phyloP scores from a whole-genome alignment of 2,329 filamentous ascomycete genomes.

The Talaromyces albobiverticillius region DNA sequence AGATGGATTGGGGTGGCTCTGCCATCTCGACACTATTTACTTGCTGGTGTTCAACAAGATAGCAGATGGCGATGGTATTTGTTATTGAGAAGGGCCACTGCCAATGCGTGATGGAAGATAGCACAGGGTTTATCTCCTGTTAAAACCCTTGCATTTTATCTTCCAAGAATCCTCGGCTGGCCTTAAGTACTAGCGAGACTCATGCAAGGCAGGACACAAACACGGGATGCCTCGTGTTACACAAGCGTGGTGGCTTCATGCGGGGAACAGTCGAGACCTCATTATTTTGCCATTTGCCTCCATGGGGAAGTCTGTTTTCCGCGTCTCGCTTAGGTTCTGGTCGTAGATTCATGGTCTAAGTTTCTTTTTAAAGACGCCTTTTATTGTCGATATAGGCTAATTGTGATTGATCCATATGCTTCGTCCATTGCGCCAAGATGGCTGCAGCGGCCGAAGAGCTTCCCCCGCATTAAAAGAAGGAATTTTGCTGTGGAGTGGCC shows the following conservation, averaged over 20 bases:
- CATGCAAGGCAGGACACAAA: background rate
- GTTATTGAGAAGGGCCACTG: background rate
- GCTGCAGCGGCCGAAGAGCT: too few species aligned
- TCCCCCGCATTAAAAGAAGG: background rate
- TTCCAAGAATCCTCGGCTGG: background rate
- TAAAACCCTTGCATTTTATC: background rate
- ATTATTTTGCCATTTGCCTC: background rate
- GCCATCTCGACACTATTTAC: background rate
- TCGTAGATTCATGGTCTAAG: too few species aligned
- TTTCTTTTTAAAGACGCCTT: too few species aligned
- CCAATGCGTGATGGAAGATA: background rate
- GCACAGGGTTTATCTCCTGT: too few species aligned
- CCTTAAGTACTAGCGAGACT: background rate
- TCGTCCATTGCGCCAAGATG: too few species aligned
- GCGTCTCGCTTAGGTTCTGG: too few species aligned
- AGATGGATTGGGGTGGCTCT: background rate
- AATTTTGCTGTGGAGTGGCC: background rate
- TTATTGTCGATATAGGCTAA: too few species aligned
- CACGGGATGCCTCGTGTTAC: background rate
- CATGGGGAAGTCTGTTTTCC: too few species aligned
- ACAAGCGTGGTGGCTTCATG: constrained; percentile 7
- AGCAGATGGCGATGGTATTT: background rate
- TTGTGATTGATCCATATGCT: too few species aligned
- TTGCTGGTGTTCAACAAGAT: background rate
- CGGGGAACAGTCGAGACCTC: background rate